Percentiles rank a stretch among this genome's conserved stretches.
These are phyloP conservation scores for Phoenix dactylifera DNA, from an alignment of 176 grass and related monocot species.

Conservation along the genomic window DNA sequence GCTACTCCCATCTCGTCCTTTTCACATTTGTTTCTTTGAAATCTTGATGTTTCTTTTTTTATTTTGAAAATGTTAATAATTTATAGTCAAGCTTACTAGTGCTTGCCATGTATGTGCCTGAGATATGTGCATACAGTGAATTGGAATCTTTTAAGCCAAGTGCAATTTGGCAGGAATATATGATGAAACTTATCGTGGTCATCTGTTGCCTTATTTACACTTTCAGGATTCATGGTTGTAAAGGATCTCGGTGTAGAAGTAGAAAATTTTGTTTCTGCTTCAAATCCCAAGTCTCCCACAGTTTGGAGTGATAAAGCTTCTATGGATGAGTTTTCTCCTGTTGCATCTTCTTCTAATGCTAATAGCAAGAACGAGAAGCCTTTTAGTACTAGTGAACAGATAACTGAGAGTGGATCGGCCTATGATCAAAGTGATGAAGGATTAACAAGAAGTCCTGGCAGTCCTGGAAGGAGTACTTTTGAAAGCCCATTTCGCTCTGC, in stretches of 20 bases:
- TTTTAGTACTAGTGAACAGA: conserved; percentile 36
- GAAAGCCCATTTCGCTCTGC: conserved; percentile 82
- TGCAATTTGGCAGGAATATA: no score
- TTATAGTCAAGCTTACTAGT: no score
- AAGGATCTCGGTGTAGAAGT: conserved; percentile 57
- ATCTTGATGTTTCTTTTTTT: background rate
- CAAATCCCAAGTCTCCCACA: conserved; percentile 42
- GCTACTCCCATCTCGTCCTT: background rate
- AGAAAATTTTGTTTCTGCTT: conserved; percentile 47
- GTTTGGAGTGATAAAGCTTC: conserved; percentile 68
- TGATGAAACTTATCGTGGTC: conserved; percentile 9
- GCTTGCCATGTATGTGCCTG: no score
- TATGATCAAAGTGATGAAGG: conserved; percentile 81
- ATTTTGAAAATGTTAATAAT: background rate
- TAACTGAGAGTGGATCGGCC: conserved; percentile 48
- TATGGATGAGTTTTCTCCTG: conserved; percentile 45
- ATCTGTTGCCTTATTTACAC: conserved; percentile 13
- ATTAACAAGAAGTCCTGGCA: conserved; percentile 48
- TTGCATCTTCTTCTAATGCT: conserved; percentile 62
- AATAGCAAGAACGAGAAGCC: conserved; percentile 50
- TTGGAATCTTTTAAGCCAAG: no score
- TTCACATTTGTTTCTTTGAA: background rate
- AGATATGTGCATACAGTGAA: no score
- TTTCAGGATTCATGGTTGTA: conserved; percentile 72
- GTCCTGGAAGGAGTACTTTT: conserved; percentile 67